These are phyloP conservation scores for Cenchrus americanus DNA, from an alignment of 176 grass and related monocot species.

Conservation along the genomic window DNA sequence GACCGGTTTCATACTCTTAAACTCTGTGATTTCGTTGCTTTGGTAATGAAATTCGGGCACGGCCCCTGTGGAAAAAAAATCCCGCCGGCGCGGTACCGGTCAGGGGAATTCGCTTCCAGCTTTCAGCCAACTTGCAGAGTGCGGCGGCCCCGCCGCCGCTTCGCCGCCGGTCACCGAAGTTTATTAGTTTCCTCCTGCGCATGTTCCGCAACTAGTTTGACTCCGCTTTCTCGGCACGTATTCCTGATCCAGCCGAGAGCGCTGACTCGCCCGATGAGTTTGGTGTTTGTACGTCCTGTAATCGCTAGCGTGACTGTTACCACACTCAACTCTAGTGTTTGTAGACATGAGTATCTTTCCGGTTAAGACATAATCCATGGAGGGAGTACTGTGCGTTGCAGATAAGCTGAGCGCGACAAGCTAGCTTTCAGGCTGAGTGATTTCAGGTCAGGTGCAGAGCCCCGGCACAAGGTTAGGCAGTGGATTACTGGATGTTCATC, in stretches of 20 bases:
- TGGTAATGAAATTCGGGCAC: no score
- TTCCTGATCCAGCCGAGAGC: neutral
- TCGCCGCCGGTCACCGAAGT: neutral
- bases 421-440: neutral
- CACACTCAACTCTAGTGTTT: neutral
- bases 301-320: neutral
- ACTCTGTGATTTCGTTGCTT: no score
- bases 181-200: neutral
- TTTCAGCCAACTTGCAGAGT: neutral
- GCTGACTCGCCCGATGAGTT: neutral
- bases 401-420: neutral
- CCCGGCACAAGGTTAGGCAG: neutral
- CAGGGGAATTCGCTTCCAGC: neutral
- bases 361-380: neutral
- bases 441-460: conserved; percentile 15
- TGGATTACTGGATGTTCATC: neutral
- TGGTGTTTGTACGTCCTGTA: neutral
- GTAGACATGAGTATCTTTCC: neutral
- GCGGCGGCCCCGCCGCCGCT: neutral
- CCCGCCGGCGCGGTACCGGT: no score
- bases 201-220: neutral
- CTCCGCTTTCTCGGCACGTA: neutral
- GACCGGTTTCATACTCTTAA: no score
- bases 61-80: no score
- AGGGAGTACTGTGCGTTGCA: no score